Base-by-base conservation (phyloP, 2,329 filamentous ascomycete species). In the Clonostachys chloroleuca region DNA sequence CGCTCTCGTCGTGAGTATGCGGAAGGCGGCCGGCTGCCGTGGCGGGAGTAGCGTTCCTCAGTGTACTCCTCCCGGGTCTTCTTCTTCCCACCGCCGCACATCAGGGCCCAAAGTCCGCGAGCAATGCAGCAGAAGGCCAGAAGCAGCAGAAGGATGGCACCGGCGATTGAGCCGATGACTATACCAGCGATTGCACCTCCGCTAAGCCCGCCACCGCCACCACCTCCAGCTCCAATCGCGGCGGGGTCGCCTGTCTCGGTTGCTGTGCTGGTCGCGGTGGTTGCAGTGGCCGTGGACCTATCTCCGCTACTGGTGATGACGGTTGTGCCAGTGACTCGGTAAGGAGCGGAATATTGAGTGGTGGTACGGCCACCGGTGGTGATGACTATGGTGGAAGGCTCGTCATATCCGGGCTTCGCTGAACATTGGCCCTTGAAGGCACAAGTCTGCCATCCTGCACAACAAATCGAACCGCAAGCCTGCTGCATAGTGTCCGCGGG, bases 141-240 rank as follows among this genome's bases (percentile, higher is more conserved):
- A 8, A 88, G 75, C 5, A 85, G 69, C 18, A 92, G 77, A 3
- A 92, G 71, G 39, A 77, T 66, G 35, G 90, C 73, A 51, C 85
- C 87, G 13, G 78, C 77, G 43, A 92, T 73, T 12, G 81, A 78
- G 52, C 87, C 87, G 47, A 92, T 84, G 54, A 92, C 87, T 57
- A 92, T 92, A 50, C 87, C 87, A 14, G 88, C 87, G 56, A 92
- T 92, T 50, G 86, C 87, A 45, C 87, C 87, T 40, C 75, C 78
- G 56, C 83, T 87, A 46, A 92, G 75, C 40, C 68, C 64, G 47
- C 67, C 67, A 30, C 68, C 65, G 36, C 52, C 57, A 39, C 65
- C 68, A 42, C 64, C 63, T 41, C 65, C 63, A 14, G 57, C 61
- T 9, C 62, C 65, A 20, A 65, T 70, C 56, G 61, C 58, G 13